These are phyloP conservation scores for Cryptosporidium parvum DNA, from an alignment of 169 alveolate genomes.

Conservation along the genomic window DNA sequence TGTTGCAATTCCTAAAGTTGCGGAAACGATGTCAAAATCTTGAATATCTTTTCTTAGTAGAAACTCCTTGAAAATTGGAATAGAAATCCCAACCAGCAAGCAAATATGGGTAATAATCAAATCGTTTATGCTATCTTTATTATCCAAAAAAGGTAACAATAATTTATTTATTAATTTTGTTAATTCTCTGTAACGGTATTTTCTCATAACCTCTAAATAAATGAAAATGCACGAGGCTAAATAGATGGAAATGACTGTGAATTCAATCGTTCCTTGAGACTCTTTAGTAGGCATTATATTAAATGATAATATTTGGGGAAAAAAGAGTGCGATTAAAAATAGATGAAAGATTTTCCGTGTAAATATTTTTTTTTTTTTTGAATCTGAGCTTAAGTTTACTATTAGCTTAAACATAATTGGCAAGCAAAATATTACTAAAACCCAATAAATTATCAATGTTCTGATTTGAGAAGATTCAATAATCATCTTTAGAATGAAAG, in stretches of 20 bases:
- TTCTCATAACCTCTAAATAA: constrained; percentile 33
- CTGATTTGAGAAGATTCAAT: background rate
- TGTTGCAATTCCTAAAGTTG: constrained; percentile 60
- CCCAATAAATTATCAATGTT: constrained; percentile 34
- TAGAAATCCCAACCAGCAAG: constrained; percentile 54
- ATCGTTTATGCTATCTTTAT: constrained; percentile 45
- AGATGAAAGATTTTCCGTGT: constrained; percentile 45
- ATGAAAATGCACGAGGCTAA: constrained; percentile 5
- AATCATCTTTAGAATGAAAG: constrained; percentile 9
- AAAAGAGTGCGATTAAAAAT: constrained; percentile 16
- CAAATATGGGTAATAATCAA: constrained; percentile 47
- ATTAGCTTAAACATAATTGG: background rate
- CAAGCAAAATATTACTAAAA: background rate
- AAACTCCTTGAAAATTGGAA: constrained; percentile 52
- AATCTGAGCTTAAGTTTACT: background rate
- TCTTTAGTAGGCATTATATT: constrained; percentile 1
- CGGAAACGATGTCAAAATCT: constrained; percentile 52
- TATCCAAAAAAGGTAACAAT: constrained; percentile 53
- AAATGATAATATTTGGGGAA: constrained; percentile 38
- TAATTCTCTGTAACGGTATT: constrained; percentile 9
- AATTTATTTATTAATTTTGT: constrained; percentile 7
- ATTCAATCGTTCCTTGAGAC: background rate
- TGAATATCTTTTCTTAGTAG: background rate
- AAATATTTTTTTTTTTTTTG: constrained; percentile 5
- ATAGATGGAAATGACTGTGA: constrained; percentile 32